A percentile compares a stretch with the other conserved stretches of the same genome.
Evolutionary conservation across 2,329 filamentous ascomycete genomes (phyloP).

Genomic region (Thielaviopsis musarum): DNA sequence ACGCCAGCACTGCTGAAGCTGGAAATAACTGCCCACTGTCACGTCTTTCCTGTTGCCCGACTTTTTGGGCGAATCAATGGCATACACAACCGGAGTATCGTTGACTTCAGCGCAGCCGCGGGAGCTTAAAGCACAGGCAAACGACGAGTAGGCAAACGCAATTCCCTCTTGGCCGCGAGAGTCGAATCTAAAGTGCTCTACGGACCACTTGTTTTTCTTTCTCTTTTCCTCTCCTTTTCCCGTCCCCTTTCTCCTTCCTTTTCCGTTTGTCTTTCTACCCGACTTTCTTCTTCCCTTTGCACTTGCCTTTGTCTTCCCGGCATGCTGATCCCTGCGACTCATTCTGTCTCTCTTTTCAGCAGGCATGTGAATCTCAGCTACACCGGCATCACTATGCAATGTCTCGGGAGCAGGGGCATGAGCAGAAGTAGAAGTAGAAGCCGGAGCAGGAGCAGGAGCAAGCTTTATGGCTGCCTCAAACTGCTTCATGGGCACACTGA

Average conservation of each 20-base stretch:
- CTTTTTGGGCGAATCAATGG: slow-evolving; percentile 12
- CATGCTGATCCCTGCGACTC: too few relatives aligned
- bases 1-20: slow-evolving; percentile 7
- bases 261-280: not conserved
- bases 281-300: too few relatives aligned
- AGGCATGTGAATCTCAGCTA: too few relatives aligned
- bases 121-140: slow-evolving; percentile 6
- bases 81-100: slow-evolving; percentile 9
- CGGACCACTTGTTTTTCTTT: slow-evolving; percentile 3
- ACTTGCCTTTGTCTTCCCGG: too few relatives aligned
- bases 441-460: not conserved
- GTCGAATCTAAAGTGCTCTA: not conserved
- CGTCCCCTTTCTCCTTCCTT: not conserved
- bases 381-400: too few relatives aligned
- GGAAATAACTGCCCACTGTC: slow-evolving; percentile 5
- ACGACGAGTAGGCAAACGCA: slow-evolving; percentile 11
- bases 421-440: too few relatives aligned
- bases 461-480: slow-evolving; percentile 4
- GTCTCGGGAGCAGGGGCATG: too few relatives aligned
- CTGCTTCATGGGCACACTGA: slow-evolving; percentile 6
- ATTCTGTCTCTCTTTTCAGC: too few relatives aligned
- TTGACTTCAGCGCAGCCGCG: slow-evolving; percentile 4
- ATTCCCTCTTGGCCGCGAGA: slow-evolving; percentile 9
- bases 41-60: slow-evolving; percentile 6
- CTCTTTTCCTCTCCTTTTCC: too few relatives aligned